These are phyloP conservation scores for Fusarium sp. DNA, from an alignment of 2,329 filamentous ascomycete species.

Conservation along the genomic window DNA sequence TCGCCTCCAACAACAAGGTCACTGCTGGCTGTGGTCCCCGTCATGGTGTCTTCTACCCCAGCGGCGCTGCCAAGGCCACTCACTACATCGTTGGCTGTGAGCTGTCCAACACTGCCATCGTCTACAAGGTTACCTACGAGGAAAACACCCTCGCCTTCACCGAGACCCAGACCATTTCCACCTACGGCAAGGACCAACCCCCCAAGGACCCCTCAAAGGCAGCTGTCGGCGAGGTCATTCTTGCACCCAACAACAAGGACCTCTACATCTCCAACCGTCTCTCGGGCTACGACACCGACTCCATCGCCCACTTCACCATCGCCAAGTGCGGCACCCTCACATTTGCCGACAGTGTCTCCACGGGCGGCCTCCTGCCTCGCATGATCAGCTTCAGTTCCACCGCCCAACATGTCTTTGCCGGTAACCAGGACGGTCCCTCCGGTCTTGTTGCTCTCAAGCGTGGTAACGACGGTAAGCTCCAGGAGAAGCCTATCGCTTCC, in stretches of 20 bases:
- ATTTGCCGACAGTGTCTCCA: slow-evolving; percentile 50
- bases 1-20: slow-evolving; percentile 51
- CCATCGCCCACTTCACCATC: slow-evolving; percentile 60
- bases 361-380: slow-evolving; percentile 56
- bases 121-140: slow-evolving; percentile 57
- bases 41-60: slow-evolving; percentile 61
- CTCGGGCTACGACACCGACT: slow-evolving; percentile 58
- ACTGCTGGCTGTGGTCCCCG: slow-evolving; percentile 59
- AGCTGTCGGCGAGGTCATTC: slow-evolving; percentile 59
- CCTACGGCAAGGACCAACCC: slow-evolving; percentile 51
- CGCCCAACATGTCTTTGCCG: slow-evolving; percentile 57
- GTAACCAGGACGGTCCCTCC: slow-evolving; percentile 57
- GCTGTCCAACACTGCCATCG: slow-evolving; percentile 57
- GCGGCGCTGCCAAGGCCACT: slow-evolving; percentile 48
- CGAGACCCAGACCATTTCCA: slow-evolving; percentile 53
- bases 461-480: slow-evolving; percentile 46
- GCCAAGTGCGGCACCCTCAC: slow-evolving; percentile 47
- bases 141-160: slow-evolving; percentile 52
- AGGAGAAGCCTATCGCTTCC: slow-evolving; percentile 42
- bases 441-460: slow-evolving; percentile 56
- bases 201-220: slow-evolving; percentile 53
- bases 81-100: slow-evolving; percentile 63
- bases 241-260: slow-evolving; percentile 56
- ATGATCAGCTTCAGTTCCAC: slow-evolving; percentile 58
- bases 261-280: slow-evolving; percentile 66